Base-by-base conservation (phyloP, 2,329 filamentous ascomycete species). In the Pseudogymnoascus pannorum region DNA sequence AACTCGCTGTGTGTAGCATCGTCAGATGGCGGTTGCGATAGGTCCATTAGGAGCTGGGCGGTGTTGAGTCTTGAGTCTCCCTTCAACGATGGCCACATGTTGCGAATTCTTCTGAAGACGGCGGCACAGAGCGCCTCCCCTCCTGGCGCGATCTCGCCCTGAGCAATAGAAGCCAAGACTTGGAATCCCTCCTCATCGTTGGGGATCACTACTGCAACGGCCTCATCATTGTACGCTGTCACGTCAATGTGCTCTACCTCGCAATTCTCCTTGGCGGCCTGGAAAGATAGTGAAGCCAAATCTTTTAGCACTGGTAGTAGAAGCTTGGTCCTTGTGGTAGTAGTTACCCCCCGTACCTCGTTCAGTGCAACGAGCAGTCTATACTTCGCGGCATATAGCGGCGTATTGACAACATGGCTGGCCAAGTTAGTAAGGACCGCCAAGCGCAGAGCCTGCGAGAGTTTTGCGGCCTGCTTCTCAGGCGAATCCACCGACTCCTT, bases 21-120 rank as follows among this genome's bases (percentile, higher is more conserved):
- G 6, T 73, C 71, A 5, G 69, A 64, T 6, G 68, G 48, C 2
- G 71, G 63, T 59, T 87, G 80, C 0, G 83, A 81, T 40, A 88
- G 74, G 35, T 85, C 80, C 11, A 92, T 76, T 68, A 92, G 78
- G 64, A 79, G 80, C 64, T 84, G 79, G 5, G 87, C 86, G 18
- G 86, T 78, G 8, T 80, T 76, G 16, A 81, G 77, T 68, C 83
- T 85, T 18, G 80, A 75, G 11, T 87, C 82, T 5, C 81, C 77
- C 71, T 89, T 91, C 77, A 92, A 82, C 0, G 79, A 80, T 2
- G 83, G 72, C 91, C 92, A 97, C 64, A 93, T 82, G 62, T 83
- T 79, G 62, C 82, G 81, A 20, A 96, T 77, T 36, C 88, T 86
- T 42, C 80, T 76, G 70, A 95, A 93, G 22, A 87, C 82, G 31